Conservation (phyloP, 768 basidiomycete genomes). For the Termitomyces sp. region DNA sequence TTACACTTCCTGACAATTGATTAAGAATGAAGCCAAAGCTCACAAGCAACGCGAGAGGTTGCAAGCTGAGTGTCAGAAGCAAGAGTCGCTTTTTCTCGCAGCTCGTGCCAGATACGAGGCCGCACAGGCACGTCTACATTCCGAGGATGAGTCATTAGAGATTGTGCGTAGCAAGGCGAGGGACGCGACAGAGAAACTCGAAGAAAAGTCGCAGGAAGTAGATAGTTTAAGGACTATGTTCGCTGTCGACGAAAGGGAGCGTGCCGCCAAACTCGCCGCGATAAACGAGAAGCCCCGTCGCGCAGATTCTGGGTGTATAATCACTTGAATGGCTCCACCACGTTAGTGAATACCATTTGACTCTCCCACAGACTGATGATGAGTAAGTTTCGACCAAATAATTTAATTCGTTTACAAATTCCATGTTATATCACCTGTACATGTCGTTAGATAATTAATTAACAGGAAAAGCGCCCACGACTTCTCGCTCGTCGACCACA, state of each 20-base stretch:
- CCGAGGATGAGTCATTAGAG: conserved; percentile 44
- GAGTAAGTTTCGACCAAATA: neutral
- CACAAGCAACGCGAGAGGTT: conserved; percentile 48
- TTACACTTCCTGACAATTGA: neutral
- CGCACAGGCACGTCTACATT: conserved; percentile 38
- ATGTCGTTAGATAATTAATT: conserved; percentile 2
- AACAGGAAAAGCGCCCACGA: conserved; percentile 34
- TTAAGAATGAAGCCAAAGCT: conserved; percentile 52
- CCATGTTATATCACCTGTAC: conserved; percentile 3
- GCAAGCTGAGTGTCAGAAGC: conserved; percentile 53
- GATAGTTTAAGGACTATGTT: conserved; percentile 60
- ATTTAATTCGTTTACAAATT: neutral
- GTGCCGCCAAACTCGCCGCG: conserved; percentile 42
- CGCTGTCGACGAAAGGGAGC: conserved; percentile 67
- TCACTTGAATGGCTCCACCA: neutral
- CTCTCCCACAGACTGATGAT: neutral
- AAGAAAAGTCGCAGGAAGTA: conserved; percentile 70
- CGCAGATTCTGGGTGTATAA: conserved; percentile 7
- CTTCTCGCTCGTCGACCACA: conserved; percentile 40
- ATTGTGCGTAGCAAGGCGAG: conserved; percentile 45
- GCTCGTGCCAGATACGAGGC: conserved; percentile 57
- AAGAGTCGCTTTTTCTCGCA: conserved; percentile 52
- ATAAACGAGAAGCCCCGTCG: conserved; percentile 31
- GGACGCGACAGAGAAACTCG: conserved; percentile 55
- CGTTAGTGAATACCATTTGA: neutral